phyloP scores from a whole-genome alignment of 768 basidiomycete species.

The Serpula lacrymans region DNA sequence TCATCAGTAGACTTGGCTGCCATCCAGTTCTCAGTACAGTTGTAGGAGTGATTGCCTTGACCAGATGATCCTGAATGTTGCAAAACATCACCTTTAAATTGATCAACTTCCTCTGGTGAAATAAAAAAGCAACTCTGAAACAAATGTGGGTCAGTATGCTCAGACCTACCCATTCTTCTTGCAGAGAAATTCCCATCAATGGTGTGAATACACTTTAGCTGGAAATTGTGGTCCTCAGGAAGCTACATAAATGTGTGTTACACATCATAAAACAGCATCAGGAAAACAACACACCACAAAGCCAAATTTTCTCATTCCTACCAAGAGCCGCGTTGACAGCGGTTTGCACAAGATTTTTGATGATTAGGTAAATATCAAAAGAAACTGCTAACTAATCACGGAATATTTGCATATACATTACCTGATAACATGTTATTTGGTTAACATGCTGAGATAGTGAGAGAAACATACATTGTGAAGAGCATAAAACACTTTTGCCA shows the following conservation, averaged over 20 bases:
- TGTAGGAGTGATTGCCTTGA: slow-evolving; percentile 1
- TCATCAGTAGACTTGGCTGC: slow-evolving; percentile 22
- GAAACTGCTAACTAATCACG: slow-evolving; percentile 25
- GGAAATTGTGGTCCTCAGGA: slow-evolving; percentile 7
- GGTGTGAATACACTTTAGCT: slow-evolving; percentile 1
- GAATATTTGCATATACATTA: slow-evolving; percentile 19
- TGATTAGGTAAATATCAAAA: slow-evolving; percentile 34
- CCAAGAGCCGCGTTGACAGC: slow-evolving; percentile 21
- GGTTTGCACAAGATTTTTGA: slow-evolving; percentile 16
- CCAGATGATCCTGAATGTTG: slow-evolving; percentile 1
- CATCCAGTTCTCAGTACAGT: slow-evolving; percentile 31
- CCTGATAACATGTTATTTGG: slow-evolving; percentile 26
- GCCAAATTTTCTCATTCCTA: slow-evolving; percentile 29
- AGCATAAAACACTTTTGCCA: slow-evolving; percentile 23
- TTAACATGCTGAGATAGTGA: slow-evolving; percentile 2
- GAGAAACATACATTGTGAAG: slow-evolving; percentile 15
- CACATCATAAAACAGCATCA: slow-evolving; percentile 17
- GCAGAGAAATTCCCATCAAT: slow-evolving; percentile 37
- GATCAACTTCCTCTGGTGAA: slow-evolving; percentile 23
- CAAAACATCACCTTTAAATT: slow-evolving; percentile 8
- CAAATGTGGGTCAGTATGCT: slow-evolving; percentile 19
- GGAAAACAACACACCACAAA: slow-evolving; percentile 19
- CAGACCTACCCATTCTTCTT: slow-evolving; percentile 25
- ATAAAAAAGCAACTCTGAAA: slow-evolving; percentile 33
- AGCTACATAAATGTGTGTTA: too few relatives aligned